A percentile compares a stretch with the other conserved stretches of the same genome.
Conservation (phyloP, 1,284 basidiomycete genomes). For the Trichosporon sp. region DNA sequence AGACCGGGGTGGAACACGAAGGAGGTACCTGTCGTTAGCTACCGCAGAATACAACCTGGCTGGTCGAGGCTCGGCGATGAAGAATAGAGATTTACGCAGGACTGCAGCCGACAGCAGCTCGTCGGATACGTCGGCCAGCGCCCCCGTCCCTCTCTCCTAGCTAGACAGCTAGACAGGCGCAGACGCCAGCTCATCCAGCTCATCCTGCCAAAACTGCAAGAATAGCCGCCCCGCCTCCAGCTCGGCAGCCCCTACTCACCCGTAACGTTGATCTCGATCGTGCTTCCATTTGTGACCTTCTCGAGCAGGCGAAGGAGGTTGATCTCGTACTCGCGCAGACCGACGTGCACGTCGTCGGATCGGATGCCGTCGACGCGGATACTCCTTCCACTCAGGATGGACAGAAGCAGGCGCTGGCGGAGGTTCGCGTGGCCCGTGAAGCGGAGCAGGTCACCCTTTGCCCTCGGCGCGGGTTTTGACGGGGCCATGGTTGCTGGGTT, state of each 20-base stretch:
- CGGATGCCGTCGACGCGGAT: conserved; percentile 88
- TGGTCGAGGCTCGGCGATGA: too few relatives aligned
- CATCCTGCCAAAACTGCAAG: too few relatives aligned
- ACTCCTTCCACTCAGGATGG: conserved; percentile 82
- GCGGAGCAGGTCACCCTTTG: conserved; percentile 53
- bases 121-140: too few relatives aligned
- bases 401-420: conserved; percentile 81
- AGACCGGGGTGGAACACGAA: conserved; percentile 89
- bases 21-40: conserved; percentile 69
- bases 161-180: too few relatives aligned
- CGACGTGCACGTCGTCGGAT: conserved; percentile 88
- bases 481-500: conserved; percentile 19
- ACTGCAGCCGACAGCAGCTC: too few relatives aligned
- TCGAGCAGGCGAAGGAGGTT: conserved; percentile 87
- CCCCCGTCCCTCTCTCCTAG: not conserved
- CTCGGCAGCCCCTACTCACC: conserved; percentile 60
- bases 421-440: conserved; percentile 80
- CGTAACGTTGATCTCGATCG: conserved; percentile 95
- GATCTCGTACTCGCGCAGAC: conserved; percentile 92
- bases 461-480: not conserved
- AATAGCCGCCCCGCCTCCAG: too few relatives aligned
- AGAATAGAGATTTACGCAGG: too few relatives aligned
- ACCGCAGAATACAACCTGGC: too few relatives aligned
- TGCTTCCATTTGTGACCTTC: conserved; percentile 89
- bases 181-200: too few relatives aligned